Base-by-base conservation (phyloP, 75 land plant species). In the Sequoia sempervirens region DNA sequence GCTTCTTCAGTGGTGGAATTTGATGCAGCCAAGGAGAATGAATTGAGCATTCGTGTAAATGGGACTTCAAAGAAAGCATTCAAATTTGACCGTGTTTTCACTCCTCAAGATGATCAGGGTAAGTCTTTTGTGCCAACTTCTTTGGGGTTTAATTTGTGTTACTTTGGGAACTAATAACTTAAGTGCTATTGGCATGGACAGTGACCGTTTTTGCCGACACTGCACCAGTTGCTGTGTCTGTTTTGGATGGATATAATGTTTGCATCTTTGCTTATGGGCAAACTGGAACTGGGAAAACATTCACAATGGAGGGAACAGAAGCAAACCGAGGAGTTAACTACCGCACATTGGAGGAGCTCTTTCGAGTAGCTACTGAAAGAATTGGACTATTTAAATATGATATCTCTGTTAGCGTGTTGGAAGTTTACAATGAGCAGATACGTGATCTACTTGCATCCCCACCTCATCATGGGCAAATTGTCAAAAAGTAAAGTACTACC, bases 231-330 rank as follows among this genome's bases (percentile, higher is more conserved):
- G 99, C 93, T 12, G 89, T 89, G 3, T 97, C 99, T 53, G 99
- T 97, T 14, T 83, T 97, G 82, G 99, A 97, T 84, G 99, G 99
- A 32, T 97, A 92, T 88, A 97, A 97, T 85, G 99, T 97, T 4
- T 95, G 99, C 85, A 97, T 97, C 75, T 97, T 97, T 89, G 99
- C 99, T 5, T 97, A 95, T 81, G 99, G 99, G 73, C 99, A 97
- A 87, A 97, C 99, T 47, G 99, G 99, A 26, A 95, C 99, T 12
- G 99, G 99, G 34, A 97, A 97, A 84, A 97, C 99, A n/a, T 97
- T 95, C 84, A 97, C 99, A 30, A 97, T 97, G 98, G 99, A 97
- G 84, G 99, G 99, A 6, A 89, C 90, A 64, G 87, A 86, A 81
- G 80, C 75, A 50, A 94, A 91, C 78, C 78, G 99, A 68, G 99